Conservation (phyloP, 73 alveolate species). For the Breviolum minutum region DNA sequence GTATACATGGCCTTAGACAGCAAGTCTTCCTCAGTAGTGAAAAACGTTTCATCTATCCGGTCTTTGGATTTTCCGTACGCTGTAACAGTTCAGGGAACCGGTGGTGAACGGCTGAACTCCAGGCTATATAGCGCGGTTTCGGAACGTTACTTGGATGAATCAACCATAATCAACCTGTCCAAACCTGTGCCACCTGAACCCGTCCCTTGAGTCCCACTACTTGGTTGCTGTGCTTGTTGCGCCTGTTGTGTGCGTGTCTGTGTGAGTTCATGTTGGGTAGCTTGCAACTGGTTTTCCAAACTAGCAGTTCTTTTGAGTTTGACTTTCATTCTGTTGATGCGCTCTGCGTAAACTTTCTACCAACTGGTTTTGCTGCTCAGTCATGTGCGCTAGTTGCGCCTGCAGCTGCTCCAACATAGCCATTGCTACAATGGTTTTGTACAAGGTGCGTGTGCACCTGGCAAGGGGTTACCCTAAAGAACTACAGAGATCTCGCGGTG, state of each 20-base stretch:
- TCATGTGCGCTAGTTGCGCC: conserved; percentile 6
- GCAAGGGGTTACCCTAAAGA: background rate
- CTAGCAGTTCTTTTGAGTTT: background rate
- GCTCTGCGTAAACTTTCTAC: background rate
- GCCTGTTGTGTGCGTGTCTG: background rate
- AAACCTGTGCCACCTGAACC: no score
- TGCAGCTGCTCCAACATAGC: background rate
- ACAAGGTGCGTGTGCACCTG: background rate
- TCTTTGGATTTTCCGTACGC: background rate
- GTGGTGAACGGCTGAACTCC: conserved; percentile 6
- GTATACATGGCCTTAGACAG: conserved; percentile 10
- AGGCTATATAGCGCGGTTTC: conserved; percentile 14
- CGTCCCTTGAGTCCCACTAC: background rate
- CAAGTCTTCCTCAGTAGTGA: background rate
- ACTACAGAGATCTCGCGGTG: background rate
- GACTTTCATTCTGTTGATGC: background rate
- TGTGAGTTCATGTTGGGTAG: no score
- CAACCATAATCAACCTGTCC: no score
- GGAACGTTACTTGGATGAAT: conserved; percentile 10
- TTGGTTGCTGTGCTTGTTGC: background rate
- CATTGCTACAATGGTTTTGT: background rate
- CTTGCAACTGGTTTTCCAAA: background rate
- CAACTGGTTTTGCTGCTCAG: background rate
- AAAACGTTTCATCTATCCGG: background rate
- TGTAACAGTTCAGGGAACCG: background rate